phyloP scores from a whole-genome alignment of 1,284 basidiomycete species.

The Ceratorhiza oryzae-sativae region DNA sequence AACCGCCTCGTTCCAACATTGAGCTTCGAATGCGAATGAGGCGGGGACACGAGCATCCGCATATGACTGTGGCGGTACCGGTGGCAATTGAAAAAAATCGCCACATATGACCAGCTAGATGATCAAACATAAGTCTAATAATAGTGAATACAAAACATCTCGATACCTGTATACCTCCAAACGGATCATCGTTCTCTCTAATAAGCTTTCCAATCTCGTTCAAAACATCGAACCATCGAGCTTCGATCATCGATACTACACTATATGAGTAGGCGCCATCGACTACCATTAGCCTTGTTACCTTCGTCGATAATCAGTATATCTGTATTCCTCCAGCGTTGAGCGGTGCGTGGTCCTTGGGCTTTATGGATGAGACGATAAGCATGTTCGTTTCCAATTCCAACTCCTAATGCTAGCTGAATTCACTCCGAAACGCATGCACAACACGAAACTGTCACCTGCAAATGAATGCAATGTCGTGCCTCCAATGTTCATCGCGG shows the following conservation, averaged over 20 bases:
- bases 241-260: slow-evolving; percentile 96
- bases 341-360: slow-evolving; percentile 81
- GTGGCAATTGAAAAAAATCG: slow-evolving; percentile 94
- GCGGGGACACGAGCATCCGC: slow-evolving; percentile 45
- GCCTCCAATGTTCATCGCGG: slow-evolving; percentile 65
- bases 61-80: slow-evolving; percentile 65
- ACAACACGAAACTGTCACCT: slow-evolving; percentile 45
- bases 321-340: slow-evolving; percentile 75
- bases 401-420: slow-evolving; percentile 54
- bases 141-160: slow-evolving; percentile 22
- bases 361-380: slow-evolving; percentile 61
- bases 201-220: slow-evolving; percentile 67
- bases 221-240: slow-evolving; percentile 89
- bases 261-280: not conserved
- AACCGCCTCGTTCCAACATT: slow-evolving; percentile 71
- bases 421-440: not conserved
- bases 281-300: slow-evolving; percentile 49
- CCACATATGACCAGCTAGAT: slow-evolving; percentile 82
- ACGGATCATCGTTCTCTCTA: slow-evolving; percentile 72
- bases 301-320: slow-evolving; percentile 96
- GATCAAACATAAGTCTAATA: slow-evolving; percentile 44
- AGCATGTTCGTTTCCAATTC: slow-evolving; percentile 75
- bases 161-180: slow-evolving; percentile 89
- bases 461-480: slow-evolving; percentile 65
- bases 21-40: slow-evolving; percentile 84